Evolutionary conservation across 2,329 filamentous ascomycete genomes (phyloP).

Genomic region (Plectosphaerella cucumerina): DNA sequence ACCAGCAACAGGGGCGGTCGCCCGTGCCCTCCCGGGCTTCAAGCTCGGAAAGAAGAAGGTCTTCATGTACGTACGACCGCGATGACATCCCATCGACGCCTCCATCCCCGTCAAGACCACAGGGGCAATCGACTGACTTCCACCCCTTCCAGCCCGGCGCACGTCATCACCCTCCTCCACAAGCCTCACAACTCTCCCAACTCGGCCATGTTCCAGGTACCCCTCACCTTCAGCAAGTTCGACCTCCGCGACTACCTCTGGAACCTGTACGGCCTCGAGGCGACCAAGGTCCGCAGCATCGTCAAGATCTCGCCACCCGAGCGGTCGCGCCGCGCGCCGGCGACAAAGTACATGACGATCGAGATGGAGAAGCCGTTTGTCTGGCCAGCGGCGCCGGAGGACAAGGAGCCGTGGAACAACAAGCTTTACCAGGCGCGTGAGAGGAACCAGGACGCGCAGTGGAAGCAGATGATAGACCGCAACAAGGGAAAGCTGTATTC

Average conservation of each 20-base stretch:
- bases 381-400: slow-evolving; percentile 69
- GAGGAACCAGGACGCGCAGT: slow-evolving; percentile 38
- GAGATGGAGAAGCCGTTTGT: slow-evolving; percentile 84
- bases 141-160: slow-evolving; percentile 61
- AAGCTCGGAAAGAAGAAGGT: slow-evolving; percentile 50
- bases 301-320: slow-evolving; percentile 62
- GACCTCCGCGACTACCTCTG: slow-evolving; percentile 93
- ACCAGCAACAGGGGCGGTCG: slow-evolving; percentile 28
- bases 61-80: slow-evolving; percentile 43
- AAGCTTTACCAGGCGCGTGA: slow-evolving; percentile 51
- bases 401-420: slow-evolving; percentile 62
- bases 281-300: slow-evolving; percentile 71
- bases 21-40: slow-evolving; percentile 37
- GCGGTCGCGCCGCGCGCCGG: slow-evolving; percentile 58
- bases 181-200: slow-evolving; percentile 68
- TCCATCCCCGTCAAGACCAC: not conserved
- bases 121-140: not conserved
- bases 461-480: slow-evolving; percentile 25
- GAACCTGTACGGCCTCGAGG: slow-evolving; percentile 75
- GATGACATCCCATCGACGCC: not conserved
- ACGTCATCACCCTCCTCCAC: slow-evolving; percentile 73
- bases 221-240: slow-evolving; percentile 90
- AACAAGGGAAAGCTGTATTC: slow-evolving; percentile 25
- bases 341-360: slow-evolving; percentile 90
- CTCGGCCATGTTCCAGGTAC: slow-evolving; percentile 87